phyloP scores from a whole-genome alignment of 2,329 filamentous ascomycete genomes.

The Claviceps sorghi region DNA sequence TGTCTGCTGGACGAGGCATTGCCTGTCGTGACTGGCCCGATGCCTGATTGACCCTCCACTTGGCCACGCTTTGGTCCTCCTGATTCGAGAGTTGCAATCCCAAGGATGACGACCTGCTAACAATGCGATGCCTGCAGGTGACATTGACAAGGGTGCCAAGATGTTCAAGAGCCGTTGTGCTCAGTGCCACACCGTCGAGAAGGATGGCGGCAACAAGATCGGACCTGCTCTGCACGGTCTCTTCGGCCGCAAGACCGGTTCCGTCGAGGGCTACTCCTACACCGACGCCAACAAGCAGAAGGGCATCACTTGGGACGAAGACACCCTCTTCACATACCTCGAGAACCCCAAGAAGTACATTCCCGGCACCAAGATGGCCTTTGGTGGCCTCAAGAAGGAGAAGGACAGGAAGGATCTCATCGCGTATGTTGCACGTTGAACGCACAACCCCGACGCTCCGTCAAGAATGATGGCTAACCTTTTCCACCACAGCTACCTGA shows the following conservation, averaged over 20 bases:
- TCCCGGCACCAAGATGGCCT: conserved; percentile 99
- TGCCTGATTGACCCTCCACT: no score
- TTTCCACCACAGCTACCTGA: conserved; percentile 41
- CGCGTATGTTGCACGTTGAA: conserved; percentile 48
- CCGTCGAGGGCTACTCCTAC: conserved; percentile 87
- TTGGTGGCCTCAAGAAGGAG: conserved; percentile 98
- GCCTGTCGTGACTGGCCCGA: background rate
- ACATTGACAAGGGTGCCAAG: conserved; percentile 90
- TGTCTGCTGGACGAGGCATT: background rate
- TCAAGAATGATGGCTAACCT: conserved; percentile 12
- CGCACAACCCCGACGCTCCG: background rate
- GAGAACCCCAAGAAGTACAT: conserved; percentile 99
- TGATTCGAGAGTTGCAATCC: no score
- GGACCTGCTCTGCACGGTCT: conserved; percentile 94
- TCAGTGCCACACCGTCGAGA: conserved; percentile 95
- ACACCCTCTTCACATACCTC: conserved; percentile 89
- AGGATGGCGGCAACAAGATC: conserved; percentile 89
- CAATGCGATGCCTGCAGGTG: conserved; percentile 41
- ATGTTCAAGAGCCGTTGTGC: conserved; percentile 99
- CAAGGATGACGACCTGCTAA: background rate
- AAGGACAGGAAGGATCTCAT: conserved; percentile 99
- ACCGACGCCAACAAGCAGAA: conserved; percentile 99
- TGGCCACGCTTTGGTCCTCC: no score
- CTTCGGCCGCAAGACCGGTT: conserved; percentile 89
- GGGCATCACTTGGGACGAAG: conserved; percentile 76